Base-by-base conservation (phyloP, 176 grass and related monocot genomes). In the Leersia perrieri region DNA sequence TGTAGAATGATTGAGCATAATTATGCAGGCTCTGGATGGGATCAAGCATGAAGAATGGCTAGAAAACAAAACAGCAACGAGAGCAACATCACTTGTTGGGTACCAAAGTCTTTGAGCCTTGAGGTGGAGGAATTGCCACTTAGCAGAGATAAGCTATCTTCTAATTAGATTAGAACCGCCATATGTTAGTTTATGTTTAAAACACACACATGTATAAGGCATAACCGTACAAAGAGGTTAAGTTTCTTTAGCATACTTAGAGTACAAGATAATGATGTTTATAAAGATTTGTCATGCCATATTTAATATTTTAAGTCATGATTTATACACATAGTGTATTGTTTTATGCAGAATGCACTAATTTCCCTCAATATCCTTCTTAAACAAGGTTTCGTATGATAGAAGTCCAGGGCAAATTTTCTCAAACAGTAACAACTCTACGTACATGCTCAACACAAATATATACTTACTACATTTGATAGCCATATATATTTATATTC, bases 71-170 rank as follows among this genome's bases (percentile, higher is more conserved):
- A 14, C 25, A 23, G 2, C 15, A 0, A 47, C 2, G 61, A 78
- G 66, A 66, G 39, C 39, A 16, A 33, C 76, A 67, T 41, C 34
- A 76, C 14, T 76, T 76, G 35, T 29, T 63, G 74, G 57, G 39
- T 7, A 13, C 41, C 33, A 1, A 5, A 66, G 31, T 6, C n/a
- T n/a, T n/a, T n/a, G n/a, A n/a, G n/a, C n/a, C 1, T 11, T 27
- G 32, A 68, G 31, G n/a, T 20, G 1, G n/a, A 80, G 26, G 53
- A 80, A 30, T 39, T 29, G 65, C 47, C 78, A 40, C 33, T 70
- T 70, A 44, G 36, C 60, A n/a, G 22, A 70, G 65, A 39, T 30
- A 68, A 11, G 5, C 49, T n/a, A n/a, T 49, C 20, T 20, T 49
- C 16, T 49, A 1, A 49, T 49, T 49, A 26, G 22, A 26, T 15